Evolutionary conservation across 2,329 filamentous ascomycete species (phyloP), one percentile per base, ranked within the genome.

Genomic region (Microdochium trichocladiopsis): DNA sequence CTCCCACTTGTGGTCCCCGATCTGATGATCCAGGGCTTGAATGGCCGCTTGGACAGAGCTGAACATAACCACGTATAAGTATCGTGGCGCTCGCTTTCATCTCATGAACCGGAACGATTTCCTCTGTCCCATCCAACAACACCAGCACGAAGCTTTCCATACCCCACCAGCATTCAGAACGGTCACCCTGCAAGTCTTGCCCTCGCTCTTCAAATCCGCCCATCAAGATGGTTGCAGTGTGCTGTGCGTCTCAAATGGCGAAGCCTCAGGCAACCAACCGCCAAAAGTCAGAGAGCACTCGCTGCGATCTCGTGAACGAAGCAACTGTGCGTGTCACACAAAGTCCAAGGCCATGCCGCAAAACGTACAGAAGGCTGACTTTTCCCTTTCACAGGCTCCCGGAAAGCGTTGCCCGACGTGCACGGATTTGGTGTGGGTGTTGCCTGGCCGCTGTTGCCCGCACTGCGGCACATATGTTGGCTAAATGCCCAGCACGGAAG

Each of bases 381-480:
- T n/a, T n/a, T n/a, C n/a, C n/a, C n/a, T n/a, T n/a, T n/a, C n/a
- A n/a, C 28, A 61, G 59, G 53, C 55, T n/a, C 59, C 59, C 2
- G 59, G 58, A 3, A 61, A 61, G 43, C 53, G 58, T 48, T 61
- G 59, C 49, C 59, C 58, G 23, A 48, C 12, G 47, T 48, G 47
- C 23, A 25, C 25, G 36, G 56, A 37, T 0, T 53, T 53, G 5
- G 50, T 50, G 18, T 61, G 58, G 58, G 57, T 61, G 11, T 55
- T 60, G 16, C 48, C 57, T 23, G 60, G 60, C n/a, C 52, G 58
- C 49, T 55, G 55, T n/a, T 61, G 60, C 51, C 56, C 51, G n/a
- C 50, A 57, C 48, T 61, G 60, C 48, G 58, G 57, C 22, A 61
- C 58, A 37, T 61, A 60, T 47, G 55, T 61, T 37, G 5, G 53